Evolutionary conservation across 163 green algal genomes (phyloP).

Genomic region (Chlamydomonas reinhardtii): DNA sequence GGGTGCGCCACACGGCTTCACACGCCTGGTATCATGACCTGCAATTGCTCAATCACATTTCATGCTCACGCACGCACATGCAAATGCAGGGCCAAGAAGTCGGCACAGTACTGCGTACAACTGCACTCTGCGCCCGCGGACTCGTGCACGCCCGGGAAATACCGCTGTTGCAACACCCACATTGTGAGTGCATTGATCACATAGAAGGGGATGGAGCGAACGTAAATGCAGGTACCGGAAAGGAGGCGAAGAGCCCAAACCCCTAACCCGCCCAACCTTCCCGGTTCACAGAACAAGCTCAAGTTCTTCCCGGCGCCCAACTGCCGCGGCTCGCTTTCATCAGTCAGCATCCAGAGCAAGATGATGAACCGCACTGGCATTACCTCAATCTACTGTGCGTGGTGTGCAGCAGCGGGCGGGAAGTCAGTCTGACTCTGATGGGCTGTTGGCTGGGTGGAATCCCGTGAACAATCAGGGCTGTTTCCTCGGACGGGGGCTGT

Average conservation of each 20-base stretch:
- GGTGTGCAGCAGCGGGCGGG: no score
- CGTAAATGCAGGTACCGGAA: neutral
- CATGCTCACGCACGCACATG: no score
- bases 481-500: no score
- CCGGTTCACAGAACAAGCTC: constrained; percentile 13
- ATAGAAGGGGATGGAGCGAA: neutral
- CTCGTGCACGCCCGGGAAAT: neutral
- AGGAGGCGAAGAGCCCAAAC: neutral
- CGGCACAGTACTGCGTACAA: constrained; percentile 3
- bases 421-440: no score
- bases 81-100: neutral
- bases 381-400: neutral
- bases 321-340: constrained; percentile 6
- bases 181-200: neutral
- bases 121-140: neutral
- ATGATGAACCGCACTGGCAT: neutral
- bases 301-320: constrained; percentile 39
- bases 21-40: no score
- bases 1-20: no score
- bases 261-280: no score
- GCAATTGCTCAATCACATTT: no score
- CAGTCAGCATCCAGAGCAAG: neutral
- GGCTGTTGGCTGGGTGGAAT: no score
- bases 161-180: constrained; percentile 20
- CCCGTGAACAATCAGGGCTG: no score